Evolutionary conservation across 2,329 filamentous ascomycete species (phyloP), one percentile per base, ranked within the genome.

Genomic region (Exophiala sp.): DNA sequence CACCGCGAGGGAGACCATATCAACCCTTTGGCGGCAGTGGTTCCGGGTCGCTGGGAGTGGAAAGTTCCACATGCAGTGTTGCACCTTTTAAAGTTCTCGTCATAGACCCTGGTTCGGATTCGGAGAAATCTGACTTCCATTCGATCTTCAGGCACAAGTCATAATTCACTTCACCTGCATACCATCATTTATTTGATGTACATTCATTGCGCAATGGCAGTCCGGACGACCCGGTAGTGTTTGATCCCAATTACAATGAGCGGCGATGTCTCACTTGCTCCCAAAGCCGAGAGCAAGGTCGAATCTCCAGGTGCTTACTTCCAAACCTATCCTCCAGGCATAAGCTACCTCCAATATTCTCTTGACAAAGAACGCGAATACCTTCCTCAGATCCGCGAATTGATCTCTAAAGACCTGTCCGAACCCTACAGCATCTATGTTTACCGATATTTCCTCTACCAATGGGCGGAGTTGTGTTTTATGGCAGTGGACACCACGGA

Each of bases 381-480:
- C 65, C 81, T 98, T 35, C 82, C 89, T 29, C 82, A 88, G 35
- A 96, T 98, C 68, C 83, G 91, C 48, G 83, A 90, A 50, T 73
- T 98, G 64, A 98, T 98, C 63, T 93, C 90, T 38, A 95, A 91
- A 63, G 93, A 97, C 66, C 78, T 98, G 43, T 97, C 91, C 60
- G 93, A 98, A 68, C 93, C 93, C 1, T 98, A 98, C 68, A 97
- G 91, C 70, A 97, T 98, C 66, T 98, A 98, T 72, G 93, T 98
- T 51, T 98, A 97, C 69, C 83, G 93, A 24, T 98, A 98, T 68
- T 98, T 98, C 63, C 74, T 98, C 14, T 95, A 94, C 65, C 89
- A 97, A 78, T 98, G 93, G 93, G 86, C 87, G 3, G 85, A 97
- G 64, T 73, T 98, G n/a, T 98, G 93, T 70, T 97, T 88, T 70